Percentiles rank a stretch among this genome's conserved stretches.
Conservation (phyloP, 2,329 filamentous ascomycete genomes). For the Fusarium haematococcum region DNA sequence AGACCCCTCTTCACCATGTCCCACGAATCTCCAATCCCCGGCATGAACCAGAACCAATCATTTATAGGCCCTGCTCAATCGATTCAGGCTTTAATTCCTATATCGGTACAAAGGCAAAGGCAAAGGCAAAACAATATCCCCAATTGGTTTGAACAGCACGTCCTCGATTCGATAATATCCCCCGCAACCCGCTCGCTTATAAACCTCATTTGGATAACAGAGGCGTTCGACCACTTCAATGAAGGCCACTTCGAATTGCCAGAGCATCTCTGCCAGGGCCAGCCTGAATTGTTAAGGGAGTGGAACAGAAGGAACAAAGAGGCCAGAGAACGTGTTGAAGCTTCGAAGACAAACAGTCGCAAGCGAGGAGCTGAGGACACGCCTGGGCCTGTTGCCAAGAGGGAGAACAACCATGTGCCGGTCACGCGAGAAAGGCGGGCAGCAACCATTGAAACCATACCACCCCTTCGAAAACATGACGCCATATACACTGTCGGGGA, state of each 20-base stretch:
- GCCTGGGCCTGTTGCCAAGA: not conserved
- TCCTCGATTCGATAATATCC: not conserved
- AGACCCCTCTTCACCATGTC: not conserved
- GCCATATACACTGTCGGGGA: not conserved
- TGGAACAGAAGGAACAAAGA: not conserved
- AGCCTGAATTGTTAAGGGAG: not conserved
- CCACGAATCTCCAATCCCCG: not conserved
- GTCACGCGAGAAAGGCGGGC: not conserved
- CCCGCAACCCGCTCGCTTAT: not conserved
- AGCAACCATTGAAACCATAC: not conserved
- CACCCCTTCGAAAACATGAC: not conserved
- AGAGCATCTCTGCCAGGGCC: not conserved
- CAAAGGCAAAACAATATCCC: not conserved
- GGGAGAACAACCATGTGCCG: not conserved
- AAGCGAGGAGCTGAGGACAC: not conserved
- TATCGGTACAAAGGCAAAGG: not conserved
- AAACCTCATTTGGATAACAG: not conserved
- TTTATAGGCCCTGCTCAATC: not conserved
- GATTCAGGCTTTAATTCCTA: not conserved
- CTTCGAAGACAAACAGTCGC: not conserved
- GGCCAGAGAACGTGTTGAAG: not conserved
- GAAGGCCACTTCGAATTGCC: not conserved
- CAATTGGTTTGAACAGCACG: not conserved
- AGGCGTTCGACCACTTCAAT: not conserved
- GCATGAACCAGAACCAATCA: not conserved